Evolutionary conservation across 2,329 filamentous ascomycete species (phyloP), one percentile per base, ranked within the genome.

Genomic region (Magnaporthales sp.): DNA sequence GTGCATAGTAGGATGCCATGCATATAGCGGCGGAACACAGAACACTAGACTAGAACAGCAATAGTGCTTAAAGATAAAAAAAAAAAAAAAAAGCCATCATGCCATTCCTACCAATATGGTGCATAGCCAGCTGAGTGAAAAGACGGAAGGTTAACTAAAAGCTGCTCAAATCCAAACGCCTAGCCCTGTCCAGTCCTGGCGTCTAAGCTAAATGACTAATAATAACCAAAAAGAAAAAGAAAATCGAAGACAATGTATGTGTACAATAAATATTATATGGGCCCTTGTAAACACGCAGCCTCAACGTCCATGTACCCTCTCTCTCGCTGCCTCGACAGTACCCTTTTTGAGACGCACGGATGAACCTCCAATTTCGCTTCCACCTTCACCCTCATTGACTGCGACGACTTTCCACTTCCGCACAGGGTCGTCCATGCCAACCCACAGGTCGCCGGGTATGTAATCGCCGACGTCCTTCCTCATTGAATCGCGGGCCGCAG

Each of bases 371-470:
- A 60, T 26, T 19, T 30, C 24, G 56, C 56, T 60, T 2, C 15
- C 15, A 19, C 27, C 61, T 29, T 63, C 61, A n/a, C 8, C 30
- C 8, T 31, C 29, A 7, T 31, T 29, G 26, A 29, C 64, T 10
- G 32, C 76, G 1, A 81, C 75, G 2, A 86, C 77, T 51, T 81
- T 80, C 80, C 82, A 86, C 66, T 77, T 81, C 68, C 77, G 81
- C 70, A 85, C 85, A 29, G 81, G 83, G n/a, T 80, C 83, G 69
- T 84, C 85, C 76, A 95, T 85, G 0, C 89, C 91, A 0, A 88
- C 89, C 92, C 93, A 97, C 26, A 97, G 86, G 75, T 97, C 93
- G 0, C 89, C 89, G 0, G 95, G 95, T 11, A 99, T 78, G 74
- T 88, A 96, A 70, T 96, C 92, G 8, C 93, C 93, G 13, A 95